Base-by-base conservation (phyloP, 2,329 filamentous ascomycete species). In the Trichophyton equinum region DNA sequence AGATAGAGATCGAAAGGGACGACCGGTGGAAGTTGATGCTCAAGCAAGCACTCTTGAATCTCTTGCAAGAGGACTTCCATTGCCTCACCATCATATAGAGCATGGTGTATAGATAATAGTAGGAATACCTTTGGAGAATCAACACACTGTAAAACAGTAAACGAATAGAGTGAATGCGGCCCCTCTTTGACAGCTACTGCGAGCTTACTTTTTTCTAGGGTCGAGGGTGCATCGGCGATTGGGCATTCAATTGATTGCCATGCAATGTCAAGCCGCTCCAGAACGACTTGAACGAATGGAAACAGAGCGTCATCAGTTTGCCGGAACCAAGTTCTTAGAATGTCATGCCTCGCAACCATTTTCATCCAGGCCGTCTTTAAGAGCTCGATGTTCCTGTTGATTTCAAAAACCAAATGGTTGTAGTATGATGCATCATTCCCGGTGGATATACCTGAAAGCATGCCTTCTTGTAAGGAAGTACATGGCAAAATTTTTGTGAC, bases 401-500 rank as follows among this genome's bases (percentile, higher is more conserved):
- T 69, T 4, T 79, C 77, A 63, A 95, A 81, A 0, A 86, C 72
- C 61, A 89, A 83, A 56, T 82, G 82, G 69, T 95, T 96, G 67
- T 81, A 84, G 69, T 96, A 96, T 1, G 84, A 78, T 1, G 74
- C 73, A 9, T 75, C 71, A 1, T 72, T 72, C 1, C 64, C 76
- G 67, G 74, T 74, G 3, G 71, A 65, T 27, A 74, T 74, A 7
- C 83, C 81, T 2, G 84, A 85, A 0, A 96, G 77, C 90, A 96
- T 96, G 0, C 86, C 87, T 74, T 95, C 88, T 71, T 96, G 91
- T 0, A 96, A 75, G 0, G 91, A 88, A 1, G 90, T 95, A 69
- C 91, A 96, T 0, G 91, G 91, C 4, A 91, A 74, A 7, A 95
- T 78, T 1, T 75, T 77, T 33, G 81, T 73, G 2, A 87, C 75